Evolutionary conservation across 192 early-diverging fungal species (phyloP).

Genomic region (Rhizophagus clarus): DNA sequence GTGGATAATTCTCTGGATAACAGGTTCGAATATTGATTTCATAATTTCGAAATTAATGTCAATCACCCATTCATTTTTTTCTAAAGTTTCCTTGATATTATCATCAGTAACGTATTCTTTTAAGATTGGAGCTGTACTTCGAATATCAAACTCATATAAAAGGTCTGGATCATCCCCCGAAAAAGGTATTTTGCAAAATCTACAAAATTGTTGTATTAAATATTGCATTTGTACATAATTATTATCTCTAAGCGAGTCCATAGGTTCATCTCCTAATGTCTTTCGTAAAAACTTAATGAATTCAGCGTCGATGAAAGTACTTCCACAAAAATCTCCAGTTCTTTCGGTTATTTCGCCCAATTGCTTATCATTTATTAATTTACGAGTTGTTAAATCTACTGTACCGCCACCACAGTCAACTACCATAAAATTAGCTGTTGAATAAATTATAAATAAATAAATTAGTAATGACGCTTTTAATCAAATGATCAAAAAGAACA

Average conservation of each 20-base stretch:
- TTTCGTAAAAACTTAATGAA: constrained; percentile 6
- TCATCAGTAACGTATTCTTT: constrained; percentile 7
- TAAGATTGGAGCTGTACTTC: neutral
- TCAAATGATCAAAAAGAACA: too few species aligned
- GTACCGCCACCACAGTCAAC: constrained; percentile 62
- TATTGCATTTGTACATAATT: constrained; percentile 20
- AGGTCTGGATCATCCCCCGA: too few species aligned
- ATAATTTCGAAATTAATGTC: constrained; percentile 46
- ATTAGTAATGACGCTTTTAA: neutral
- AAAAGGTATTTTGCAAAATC: too few species aligned
- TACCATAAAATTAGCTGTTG: constrained; percentile 54
- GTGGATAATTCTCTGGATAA: constrained; percentile 51
- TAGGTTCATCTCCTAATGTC: neutral
- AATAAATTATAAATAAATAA: neutral
- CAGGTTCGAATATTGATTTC: constrained; percentile 58
- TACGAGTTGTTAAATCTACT: constrained; percentile 24
- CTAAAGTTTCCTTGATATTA: constrained; percentile 29
- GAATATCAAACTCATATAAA: neutral
- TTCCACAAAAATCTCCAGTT: constrained; percentile 4
- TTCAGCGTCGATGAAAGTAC: constrained; percentile 9
- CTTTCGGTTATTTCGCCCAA: constrained; percentile 5
- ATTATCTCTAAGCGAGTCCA: neutral
- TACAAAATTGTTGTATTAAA: neutral
- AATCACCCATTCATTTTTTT: constrained; percentile 44
- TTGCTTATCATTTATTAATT: neutral